Percentiles rank a stretch among this genome's conserved stretches.
These are phyloP conservation scores for Diutina mesorugosa DNA, from an alignment of 1,139 yeast genomes.

Conservation along the genomic window DNA sequence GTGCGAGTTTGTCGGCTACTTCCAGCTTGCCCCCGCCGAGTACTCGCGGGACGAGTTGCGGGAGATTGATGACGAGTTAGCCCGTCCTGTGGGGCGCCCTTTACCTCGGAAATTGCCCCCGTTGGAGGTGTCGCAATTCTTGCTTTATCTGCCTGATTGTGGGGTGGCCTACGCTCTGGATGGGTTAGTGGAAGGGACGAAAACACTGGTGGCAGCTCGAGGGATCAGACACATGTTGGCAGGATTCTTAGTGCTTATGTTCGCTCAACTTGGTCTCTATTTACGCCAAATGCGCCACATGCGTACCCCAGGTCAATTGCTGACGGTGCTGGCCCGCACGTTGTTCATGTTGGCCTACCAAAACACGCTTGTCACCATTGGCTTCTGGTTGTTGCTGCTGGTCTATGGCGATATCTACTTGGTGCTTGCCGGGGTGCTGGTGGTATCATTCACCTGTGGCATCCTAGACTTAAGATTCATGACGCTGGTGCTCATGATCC, in stretches of 20 bases:
- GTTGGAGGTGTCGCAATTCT: constrained; percentile 37
- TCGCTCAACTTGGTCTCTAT: constrained; percentile 18
- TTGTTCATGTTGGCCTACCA: constrained; percentile 31
- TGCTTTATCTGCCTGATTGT: constrained; percentile 84
- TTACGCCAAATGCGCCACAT: constrained; percentile 56
- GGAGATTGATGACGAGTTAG: constrained; percentile 59
- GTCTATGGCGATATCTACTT: constrained; percentile 45
- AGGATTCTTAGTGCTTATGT: constrained; percentile 32
- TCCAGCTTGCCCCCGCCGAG: constrained; percentile 55
- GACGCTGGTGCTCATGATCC: constrained; percentile 57
- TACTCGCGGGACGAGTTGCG: constrained; percentile 38
- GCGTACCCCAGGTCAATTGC: constrained; percentile 67
- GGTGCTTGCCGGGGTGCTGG: constrained; percentile 58
- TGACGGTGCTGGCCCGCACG: constrained; percentile 18
- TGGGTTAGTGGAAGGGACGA: constrained; percentile 36
- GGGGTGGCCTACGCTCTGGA: constrained; percentile 40
- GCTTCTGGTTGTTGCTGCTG: constrained; percentile 47
- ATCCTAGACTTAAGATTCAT: constrained; percentile 71
- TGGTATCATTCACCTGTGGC: constrained; percentile 57
- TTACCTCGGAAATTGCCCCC: constrained; percentile 40
- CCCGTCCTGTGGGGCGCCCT: constrained; percentile 67
- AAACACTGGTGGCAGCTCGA: constrained; percentile 34
- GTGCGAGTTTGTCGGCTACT: constrained; percentile 63
- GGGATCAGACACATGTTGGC: constrained; percentile 32
- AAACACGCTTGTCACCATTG: constrained; percentile 60